These are phyloP conservation scores for Thalassiosira ordinaria DNA, from an alignment of 352 stramenopile genomes.

Conservation along the genomic window DNA sequence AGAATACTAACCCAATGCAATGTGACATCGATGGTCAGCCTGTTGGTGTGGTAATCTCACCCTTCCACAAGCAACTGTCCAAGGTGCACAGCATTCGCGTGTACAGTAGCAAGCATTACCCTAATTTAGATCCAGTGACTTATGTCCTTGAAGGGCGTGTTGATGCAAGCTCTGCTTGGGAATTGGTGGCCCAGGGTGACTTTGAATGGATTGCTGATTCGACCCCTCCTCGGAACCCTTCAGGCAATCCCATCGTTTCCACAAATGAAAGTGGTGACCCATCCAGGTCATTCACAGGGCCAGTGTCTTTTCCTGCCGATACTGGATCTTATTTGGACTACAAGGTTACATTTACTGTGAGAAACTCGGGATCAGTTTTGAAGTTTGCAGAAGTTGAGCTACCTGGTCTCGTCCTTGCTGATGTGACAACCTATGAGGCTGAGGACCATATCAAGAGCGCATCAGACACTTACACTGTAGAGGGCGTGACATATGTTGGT, in stretches of 20 bases:
- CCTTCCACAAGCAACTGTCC: background rate
- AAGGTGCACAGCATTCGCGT: slow-evolving; percentile 13
- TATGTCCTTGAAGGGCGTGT: slow-evolving; percentile 15
- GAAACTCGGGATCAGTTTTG: background rate
- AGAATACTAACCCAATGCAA: too few species aligned
- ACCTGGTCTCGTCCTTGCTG: too few species aligned
- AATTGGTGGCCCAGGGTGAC: background rate
- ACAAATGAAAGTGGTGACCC: background rate
- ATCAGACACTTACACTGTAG: too few species aligned
- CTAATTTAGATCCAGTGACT: background rate
- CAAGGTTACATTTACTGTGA: background rate
- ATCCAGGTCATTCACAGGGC: background rate
- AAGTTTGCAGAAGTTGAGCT: background rate
- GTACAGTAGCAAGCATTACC: slow-evolving; percentile 3
- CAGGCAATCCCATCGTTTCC: background rate
- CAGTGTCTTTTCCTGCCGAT: background rate
- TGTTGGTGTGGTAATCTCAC: slow-evolving; percentile 1
- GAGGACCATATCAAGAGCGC: too few species aligned
- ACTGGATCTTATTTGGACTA: background rate
- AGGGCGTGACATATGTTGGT: too few species aligned
- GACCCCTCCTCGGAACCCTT: background rate
- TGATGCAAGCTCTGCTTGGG: background rate
- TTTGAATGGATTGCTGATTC: background rate
- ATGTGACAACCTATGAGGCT: too few species aligned
- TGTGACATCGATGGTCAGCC: background rate